These are phyloP conservation scores for Paraphoma chrysanthemicola DNA, from an alignment of 2,329 filamentous ascomycete genomes.

Conservation along the genomic window DNA sequence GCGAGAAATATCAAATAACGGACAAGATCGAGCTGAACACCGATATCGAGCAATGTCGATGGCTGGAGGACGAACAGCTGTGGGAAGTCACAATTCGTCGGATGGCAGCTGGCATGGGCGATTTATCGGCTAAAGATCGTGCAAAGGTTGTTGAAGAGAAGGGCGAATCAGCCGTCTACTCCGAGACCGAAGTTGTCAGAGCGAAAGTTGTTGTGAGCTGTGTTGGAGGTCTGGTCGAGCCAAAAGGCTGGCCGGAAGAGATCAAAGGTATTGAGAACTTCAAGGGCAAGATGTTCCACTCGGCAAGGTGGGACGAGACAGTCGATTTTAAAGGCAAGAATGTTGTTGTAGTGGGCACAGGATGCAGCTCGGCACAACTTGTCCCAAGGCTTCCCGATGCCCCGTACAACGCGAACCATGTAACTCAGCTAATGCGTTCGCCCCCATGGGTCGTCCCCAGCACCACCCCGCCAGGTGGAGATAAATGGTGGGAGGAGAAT, in stretches of 20 bases:
- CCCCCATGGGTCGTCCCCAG: conserved; percentile 63
- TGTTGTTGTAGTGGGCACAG: conserved; percentile 65
- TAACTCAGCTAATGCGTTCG: conserved; percentile 66
- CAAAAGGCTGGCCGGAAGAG: conserved; percentile 57
- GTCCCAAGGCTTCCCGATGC: conserved; percentile 59
- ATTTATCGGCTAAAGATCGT: conserved; percentile 58
- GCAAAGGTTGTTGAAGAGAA: conserved; percentile 51
- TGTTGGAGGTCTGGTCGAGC: conserved; percentile 64
- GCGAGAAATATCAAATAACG: conserved; percentile 58
- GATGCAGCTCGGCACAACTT: conserved; percentile 65
- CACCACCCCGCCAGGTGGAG: conserved; percentile 44
- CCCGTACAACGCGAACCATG: conserved; percentile 59
- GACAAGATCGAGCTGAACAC: conserved; percentile 67
- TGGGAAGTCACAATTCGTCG: conserved; percentile 63
- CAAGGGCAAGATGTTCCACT: conserved; percentile 64
- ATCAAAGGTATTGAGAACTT: conserved; percentile 62
- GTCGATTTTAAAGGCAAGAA: conserved; percentile 62
- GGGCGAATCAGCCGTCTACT: conserved; percentile 56
- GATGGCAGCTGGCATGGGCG: conserved; percentile 61
- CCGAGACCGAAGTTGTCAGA: conserved; percentile 59
- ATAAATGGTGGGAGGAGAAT: conserved; percentile 56
- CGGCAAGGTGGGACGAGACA: conserved; percentile 62
- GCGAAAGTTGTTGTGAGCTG: conserved; percentile 63
- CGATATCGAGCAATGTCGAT: conserved; percentile 60
- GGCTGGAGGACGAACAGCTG: conserved; percentile 60